Evolutionary conservation across 257 asterid genomes (phyloP).

Genomic region (Jaltomata sinuosa): DNA sequence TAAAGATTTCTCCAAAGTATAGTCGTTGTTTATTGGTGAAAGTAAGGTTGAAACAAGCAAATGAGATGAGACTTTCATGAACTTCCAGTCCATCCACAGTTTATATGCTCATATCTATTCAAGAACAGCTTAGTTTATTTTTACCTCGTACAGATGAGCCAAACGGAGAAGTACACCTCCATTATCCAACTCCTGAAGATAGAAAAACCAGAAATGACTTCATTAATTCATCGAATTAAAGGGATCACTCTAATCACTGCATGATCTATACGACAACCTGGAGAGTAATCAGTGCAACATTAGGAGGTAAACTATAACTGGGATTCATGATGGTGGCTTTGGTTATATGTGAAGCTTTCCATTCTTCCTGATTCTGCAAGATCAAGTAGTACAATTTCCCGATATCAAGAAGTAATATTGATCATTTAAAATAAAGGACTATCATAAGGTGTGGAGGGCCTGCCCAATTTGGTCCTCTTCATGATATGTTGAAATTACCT

Average conservation of each 20-base stretch:
- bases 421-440: neutral
- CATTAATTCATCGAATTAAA: neutral
- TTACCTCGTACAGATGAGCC: slow-evolving; percentile 83
- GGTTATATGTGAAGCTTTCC: slow-evolving; percentile 47
- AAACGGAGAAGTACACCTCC: slow-evolving; percentile 64
- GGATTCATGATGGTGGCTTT: slow-evolving; percentile 48
- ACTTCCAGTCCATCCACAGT: neutral
- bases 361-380: slow-evolving; percentile 44
- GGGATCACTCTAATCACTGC: neutral
- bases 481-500: slow-evolving; percentile 28
- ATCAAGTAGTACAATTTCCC: neutral
- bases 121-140: neutral
- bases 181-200: slow-evolving; percentile 48
- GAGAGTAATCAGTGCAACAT: slow-evolving; percentile 70
- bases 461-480: neutral
- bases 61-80: neutral
- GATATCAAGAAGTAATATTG: neutral
- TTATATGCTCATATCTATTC: neutral
- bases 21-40: neutral
- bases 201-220: neutral
- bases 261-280: slow-evolving; percentile 40
- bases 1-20: neutral
- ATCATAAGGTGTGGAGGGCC: neutral
- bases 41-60: neutral
- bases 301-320: slow-evolving; percentile 57